Percentiles rank a stretch among this genome's conserved stretches.
phyloP scores from a whole-genome alignment of 2,329 filamentous ascomycete species.

The Phaeoacremonium minimum region DNA sequence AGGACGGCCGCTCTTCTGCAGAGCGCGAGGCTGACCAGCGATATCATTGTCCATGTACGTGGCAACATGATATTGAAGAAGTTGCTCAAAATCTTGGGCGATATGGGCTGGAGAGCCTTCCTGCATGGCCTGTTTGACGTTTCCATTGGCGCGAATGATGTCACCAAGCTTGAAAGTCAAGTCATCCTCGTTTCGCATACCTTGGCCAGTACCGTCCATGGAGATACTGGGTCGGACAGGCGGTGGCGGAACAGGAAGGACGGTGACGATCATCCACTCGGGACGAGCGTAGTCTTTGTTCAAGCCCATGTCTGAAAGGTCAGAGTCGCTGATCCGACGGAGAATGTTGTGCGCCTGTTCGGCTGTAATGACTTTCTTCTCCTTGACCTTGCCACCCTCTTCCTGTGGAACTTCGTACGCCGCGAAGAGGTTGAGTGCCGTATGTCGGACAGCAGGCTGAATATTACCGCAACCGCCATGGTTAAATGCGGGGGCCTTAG shows the following conservation, averaged over 20 bases:
- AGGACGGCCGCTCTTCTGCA: constrained; percentile 95
- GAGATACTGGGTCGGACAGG: constrained; percentile 96
- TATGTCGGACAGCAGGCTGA: constrained; percentile 83
- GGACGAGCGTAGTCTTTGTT: constrained; percentile 93
- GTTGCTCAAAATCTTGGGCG: constrained; percentile 80
- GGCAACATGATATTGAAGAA: constrained; percentile 96
- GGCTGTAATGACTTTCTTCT: constrained; percentile 79
- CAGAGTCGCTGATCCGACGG: constrained; percentile 75
- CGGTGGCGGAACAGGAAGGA: constrained; percentile 90
- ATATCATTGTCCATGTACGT: constrained; percentile 99
- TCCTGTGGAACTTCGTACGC: constrained; percentile 73
- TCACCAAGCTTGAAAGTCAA: constrained; percentile 98
- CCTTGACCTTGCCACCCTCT: constrained; percentile 67
- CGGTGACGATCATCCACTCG: constrained; percentile 97
- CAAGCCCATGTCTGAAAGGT: constrained; percentile 82
- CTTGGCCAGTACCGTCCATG: constrained; percentile 89
- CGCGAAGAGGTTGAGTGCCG: constrained; percentile 77
- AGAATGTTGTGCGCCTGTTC: constrained; percentile 84
- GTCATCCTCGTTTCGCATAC: constrained; percentile 95
- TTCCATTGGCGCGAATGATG: constrained; percentile 95
- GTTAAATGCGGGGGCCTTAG: constrained; percentile 46
- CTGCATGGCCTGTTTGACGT: constrained; percentile 84
- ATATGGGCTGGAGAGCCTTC: constrained; percentile 93
- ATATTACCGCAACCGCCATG: constrained; percentile 93
- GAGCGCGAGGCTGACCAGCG: constrained; percentile 85